phyloP scores from a whole-genome alignment of 1,139 yeast genomes.

The Yamadazyma dendronema region DNA sequence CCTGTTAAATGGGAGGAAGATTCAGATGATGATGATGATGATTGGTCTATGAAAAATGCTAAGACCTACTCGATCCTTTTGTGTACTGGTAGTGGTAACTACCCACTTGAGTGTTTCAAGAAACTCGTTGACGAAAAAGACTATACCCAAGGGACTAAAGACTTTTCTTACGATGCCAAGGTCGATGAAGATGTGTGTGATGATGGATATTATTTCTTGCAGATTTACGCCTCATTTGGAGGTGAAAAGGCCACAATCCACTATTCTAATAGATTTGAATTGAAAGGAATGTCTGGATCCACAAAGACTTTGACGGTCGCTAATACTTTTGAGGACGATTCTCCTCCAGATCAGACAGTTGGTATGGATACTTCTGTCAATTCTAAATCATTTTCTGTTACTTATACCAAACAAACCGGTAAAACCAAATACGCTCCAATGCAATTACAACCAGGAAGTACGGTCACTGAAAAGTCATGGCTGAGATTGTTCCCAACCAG shows the following conservation, averaged over 20 bases:
- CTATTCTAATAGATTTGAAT: constrained; percentile 64
- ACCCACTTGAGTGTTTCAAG: constrained; percentile 41
- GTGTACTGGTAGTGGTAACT: constrained; percentile 63
- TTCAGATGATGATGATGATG: constrained; percentile 41
- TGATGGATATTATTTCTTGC: constrained; percentile 69
- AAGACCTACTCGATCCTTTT: constrained; percentile 51
- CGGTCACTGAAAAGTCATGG: constrained; percentile 67
- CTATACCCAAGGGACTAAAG: constrained; percentile 19
- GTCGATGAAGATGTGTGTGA: constrained; percentile 47
- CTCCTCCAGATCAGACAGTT: constrained; percentile 27
- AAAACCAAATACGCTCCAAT: constrained; percentile 78
- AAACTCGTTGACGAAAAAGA: constrained; percentile 23
- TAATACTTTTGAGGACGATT: constrained; percentile 27
- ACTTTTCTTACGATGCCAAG: constrained; percentile 33
- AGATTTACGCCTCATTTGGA: constrained; percentile 47
- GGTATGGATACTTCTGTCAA: constrained; percentile 29
- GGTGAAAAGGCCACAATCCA: constrained; percentile 60
- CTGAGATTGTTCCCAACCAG: constrained; percentile 62
- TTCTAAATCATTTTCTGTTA: constrained; percentile 40
- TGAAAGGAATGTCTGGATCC: constrained; percentile 72
- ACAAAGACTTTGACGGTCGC: constrained; percentile 24
- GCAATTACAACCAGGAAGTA: constrained; percentile 76
- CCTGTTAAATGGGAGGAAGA: constrained; percentile 63
- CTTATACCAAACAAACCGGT: constrained; percentile 79
- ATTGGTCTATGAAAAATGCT: constrained; percentile 36